Base-by-base conservation (phyloP, 2,329 filamentous ascomycete species). In the Verticillium dahliae region DNA sequence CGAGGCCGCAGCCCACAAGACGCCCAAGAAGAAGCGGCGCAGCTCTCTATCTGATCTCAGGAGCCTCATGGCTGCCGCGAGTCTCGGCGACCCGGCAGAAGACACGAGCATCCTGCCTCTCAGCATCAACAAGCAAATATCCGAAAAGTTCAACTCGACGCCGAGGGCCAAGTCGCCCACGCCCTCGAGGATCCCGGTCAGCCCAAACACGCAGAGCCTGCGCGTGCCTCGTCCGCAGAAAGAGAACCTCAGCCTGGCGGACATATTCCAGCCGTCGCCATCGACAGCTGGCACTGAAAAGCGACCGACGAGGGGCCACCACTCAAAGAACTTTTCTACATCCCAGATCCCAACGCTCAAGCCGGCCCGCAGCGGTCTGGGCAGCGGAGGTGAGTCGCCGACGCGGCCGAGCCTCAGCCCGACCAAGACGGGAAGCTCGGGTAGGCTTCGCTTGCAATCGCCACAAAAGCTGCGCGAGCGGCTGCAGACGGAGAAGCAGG, bases 31-130 rank as follows among this genome's bases (percentile, higher is more conserved):
- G 77, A 97, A 96, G 78, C 85, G 94, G 61, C 88, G 94, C 71
- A 97, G 93, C 76, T 97, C 93, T 33, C 78, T 98, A 52, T 97
- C 93, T 4, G 94, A 98, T 73, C 81, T 98, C 57, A 90, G 87
- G 67, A 82, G 79, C 61, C 78, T 91, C 18, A 87, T 94, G 75
- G 83, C 81, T 50, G 81, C 85, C 61, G 80, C 87, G 9, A 82
- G 79, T 11, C 74, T 88, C 0, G 77, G 75, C 69, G 79, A 72
- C 69, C 76, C 67, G 66, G 72, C 62, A 14, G 69, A 69, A 13
- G 73, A 75, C 31, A 75, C 1, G 67, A 73, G 34, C 9, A 67
- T 78, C 14, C 79, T 81, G 70, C 81, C 83, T 2, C 73, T 85
- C 27, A 80, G 81, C 65, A 73, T 81, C 66, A 79, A 81, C 71